Percentiles rank a stretch among this genome's conserved stretches.
phyloP scores from a whole-genome alignment of 1,284 basidiomycete genomes.

The Afroboletus lepidellus region DNA sequence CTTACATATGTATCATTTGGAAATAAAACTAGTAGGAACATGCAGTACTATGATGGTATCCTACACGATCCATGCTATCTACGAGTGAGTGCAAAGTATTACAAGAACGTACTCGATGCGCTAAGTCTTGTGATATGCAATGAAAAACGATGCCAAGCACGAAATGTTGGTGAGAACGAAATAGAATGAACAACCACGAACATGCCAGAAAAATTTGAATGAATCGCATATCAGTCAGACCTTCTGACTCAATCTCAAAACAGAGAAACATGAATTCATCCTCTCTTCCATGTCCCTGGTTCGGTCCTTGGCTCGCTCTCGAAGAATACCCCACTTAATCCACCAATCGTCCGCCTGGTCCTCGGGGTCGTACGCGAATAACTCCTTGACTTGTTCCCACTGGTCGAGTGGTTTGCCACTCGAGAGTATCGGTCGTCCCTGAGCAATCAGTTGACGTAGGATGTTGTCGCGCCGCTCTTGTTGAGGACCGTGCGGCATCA shows the following conservation, averaged over 20 bases:
- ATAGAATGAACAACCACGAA: not conserved
- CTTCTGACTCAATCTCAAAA: not conserved
- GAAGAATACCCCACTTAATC: conserved; percentile 38
- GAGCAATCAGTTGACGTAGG: conserved; percentile 40
- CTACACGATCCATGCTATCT: not conserved
- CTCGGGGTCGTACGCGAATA: conserved; percentile 46
- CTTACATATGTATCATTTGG: not conserved
- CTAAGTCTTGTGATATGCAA: not conserved
- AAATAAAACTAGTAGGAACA: not conserved
- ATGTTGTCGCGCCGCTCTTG: conserved; percentile 43
- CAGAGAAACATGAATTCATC: conserved; percentile 8
- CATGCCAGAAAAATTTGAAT: not conserved
- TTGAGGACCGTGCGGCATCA: conserved; percentile 38
- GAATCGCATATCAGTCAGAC: not conserved
- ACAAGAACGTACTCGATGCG: not conserved
- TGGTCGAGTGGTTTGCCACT: conserved; percentile 28
- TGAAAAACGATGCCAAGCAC: not conserved
- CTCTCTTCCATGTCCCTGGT: conserved; percentile 17
- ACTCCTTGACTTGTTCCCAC: conserved; percentile 41
- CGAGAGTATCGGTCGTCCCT: conserved; percentile 38
- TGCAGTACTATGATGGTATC: conserved; percentile 1
- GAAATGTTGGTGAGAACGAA: conserved; percentile 1
- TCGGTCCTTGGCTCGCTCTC: conserved; percentile 28
- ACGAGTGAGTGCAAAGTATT: not conserved
- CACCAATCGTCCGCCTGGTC: conserved; percentile 45